Evolutionary conservation across 2,329 filamentous ascomycete genomes (phyloP), one percentile per base, ranked within the genome.

Genomic region (Curvularia verruculosa): DNA sequence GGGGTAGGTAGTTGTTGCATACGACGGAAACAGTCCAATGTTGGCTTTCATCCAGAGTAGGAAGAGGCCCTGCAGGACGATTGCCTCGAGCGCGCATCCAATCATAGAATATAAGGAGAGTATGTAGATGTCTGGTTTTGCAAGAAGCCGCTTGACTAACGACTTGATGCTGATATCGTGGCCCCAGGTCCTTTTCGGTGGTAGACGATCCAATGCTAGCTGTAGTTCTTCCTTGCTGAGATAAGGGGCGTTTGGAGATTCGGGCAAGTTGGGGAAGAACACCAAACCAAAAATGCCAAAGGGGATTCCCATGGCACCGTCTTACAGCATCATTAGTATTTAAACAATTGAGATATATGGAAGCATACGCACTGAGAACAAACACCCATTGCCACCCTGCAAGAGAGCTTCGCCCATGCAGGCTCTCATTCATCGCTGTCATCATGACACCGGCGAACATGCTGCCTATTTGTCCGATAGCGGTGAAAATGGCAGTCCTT

Each of bases 1-100:
- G 0, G 84, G 84, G 47, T 85, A 86, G 61, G 84, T 82, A 64
- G 86, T 87, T 10, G 82, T 77, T 60, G 86, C 81, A 0, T 77
- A 48, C 0, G 84, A 75, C 0, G 77, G 66, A 44, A 69, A 68
- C 15, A 61, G 45, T 12, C 43, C 45, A 9, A 60, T 56, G 29
- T 69, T 49, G 18, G 63, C 60, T 41, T 67, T 70, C 59, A 70
- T 64, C 66, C 66, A 70, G 5, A 70, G 58, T 2, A 70, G 47
- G 39, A 70, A 70, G 5, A 70, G 64, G 0, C 67, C 67, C 31
- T 70, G 67, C 3, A 70, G 21, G 18, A 68, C 67, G 24, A 68
- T 76, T 1, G 73, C 76, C 52, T 79, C 76, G 4, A 78, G 68
- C 13, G 72, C 72, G 34, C 70, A 74, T 19, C 67, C 69, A 28